Base-by-base conservation (phyloP, 2,329 filamentous ascomycete genomes). In the Cladophialophora bantiana region DNA sequence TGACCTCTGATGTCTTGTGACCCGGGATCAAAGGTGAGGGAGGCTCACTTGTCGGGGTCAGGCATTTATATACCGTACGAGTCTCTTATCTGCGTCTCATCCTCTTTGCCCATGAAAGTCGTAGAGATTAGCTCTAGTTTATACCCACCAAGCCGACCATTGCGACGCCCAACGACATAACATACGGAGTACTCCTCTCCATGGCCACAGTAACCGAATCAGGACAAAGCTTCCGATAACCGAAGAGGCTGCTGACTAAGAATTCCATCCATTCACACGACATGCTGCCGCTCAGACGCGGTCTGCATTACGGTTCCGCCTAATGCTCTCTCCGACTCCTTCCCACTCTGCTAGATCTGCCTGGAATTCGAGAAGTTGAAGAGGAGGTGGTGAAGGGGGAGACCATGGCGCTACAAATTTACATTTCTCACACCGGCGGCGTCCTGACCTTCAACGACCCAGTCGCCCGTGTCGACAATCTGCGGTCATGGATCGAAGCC, bases 391-490 rank as follows among this genome's bases (percentile, higher is more conserved):
- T 61, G 61, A 61, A 63, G 55, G 61, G 66, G 62, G 59, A 61
- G 32, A 34, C 48, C 32, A 96, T 96, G 93, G 91, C 92, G 83
- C 88, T 94, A 78, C 89, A 92, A 83, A 89, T 97, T 81, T 92
- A 93, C 84, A 90, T 97, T 78, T 93, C 93, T 85, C 94, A 96
- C 83, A 93, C 91, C 80, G 94, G 94, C 84, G 90, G 93, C 84
- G 90, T 90, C 81, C 86, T 97, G 77, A 53, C 55, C 40, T 70
- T 63, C 61, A 59, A 57, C 31, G 66, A 70, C 31, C 59, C 66
- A 2, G 50, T 52, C 26, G 50, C 68, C 20, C 65, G 66, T 15
- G 86, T 97, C 77, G 94, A 98, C 81, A 90, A 91, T 70, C 87
- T 98, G 73, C 92, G 91, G 79, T 82, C 85, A 78, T 95, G 92